Base-by-base conservation (phyloP, 768 basidiomycete genomes). In the Boletus tylopilopsis region DNA sequence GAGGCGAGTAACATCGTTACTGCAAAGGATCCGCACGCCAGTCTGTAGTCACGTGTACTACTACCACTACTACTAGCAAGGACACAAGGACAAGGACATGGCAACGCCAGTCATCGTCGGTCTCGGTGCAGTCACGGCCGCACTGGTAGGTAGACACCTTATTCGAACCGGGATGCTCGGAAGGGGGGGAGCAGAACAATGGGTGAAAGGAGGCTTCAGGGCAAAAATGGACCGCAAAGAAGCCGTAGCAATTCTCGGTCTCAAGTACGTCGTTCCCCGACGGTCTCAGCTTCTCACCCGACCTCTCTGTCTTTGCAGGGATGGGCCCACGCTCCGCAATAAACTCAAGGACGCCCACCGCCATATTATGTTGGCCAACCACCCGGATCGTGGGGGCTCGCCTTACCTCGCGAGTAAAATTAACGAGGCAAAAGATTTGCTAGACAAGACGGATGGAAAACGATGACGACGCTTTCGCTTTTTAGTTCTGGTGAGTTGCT, bases 401-500 rank as follows among this genome's bases (percentile, higher is more conserved):
- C 96, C 96, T 7, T 99, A 97, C 70, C 73, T 98, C 42, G 94
- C 96, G 12, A 94, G 92, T 62, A 98, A 99, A 78, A 95, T 98
- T 54, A 99, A 99, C 69, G 96, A 99, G 64, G 96, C 95, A 0
- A 97, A 96, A 66, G 95, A 93, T 61, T 56, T 95, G 49, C 68
- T 96, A 40, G 94, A 96, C 29, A 90, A 87, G 66, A 76, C 77
- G n/a, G 84, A 86, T 43, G 77, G 78, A 45, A 79, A 73, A 58
- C 68, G 66, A 50, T 68, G 50, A 58, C 41, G 9, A 22, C 34
- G 32, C 29, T 27, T 22, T 30, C 6, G 27, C 16, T 42, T 47
- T 39, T 50, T 58, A 13, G 43, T 43, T 44, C 21, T 32, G 36
- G 56, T 58, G 40, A 50, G 56, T 54, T 6, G 29, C 25, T 32